Base-by-base conservation (phyloP, 1,284 basidiomycete species). In the Pseudozyma sp. region DNA sequence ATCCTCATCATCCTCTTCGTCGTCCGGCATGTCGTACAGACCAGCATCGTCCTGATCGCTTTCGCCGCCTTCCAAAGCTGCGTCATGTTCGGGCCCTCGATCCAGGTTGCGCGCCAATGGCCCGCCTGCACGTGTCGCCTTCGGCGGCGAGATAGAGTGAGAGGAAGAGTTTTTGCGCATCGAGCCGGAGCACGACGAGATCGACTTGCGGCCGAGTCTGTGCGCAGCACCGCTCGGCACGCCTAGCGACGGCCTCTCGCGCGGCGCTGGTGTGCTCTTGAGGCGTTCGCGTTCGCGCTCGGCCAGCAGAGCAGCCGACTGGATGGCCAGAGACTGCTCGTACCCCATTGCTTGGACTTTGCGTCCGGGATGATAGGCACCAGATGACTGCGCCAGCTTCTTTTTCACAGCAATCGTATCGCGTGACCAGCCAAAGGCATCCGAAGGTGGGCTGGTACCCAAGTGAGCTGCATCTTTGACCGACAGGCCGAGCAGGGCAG, bases 211-310 rank as follows among this genome's bases (percentile, higher is more conserved):
- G 2, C 71, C 71, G 1, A 69, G 37, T 30, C 47, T 58, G 59
- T 74, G 71, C 11, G 71, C 71, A 19, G 71, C 67, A 16, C 71
- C 71, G 39, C 67, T 69, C 2, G 71, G 71, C 9, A 74, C 67
- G 7, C 71, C 61, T 7, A 54, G 31, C 7, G 62, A 63, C 13
- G 71, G 34, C 45, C 60, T 69, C 2, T 74, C 71, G 43, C 71
- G 71, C 3, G 44, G 29, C 9, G 49, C 39, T 45, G 52, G 53
- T 40, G 53, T 11, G n/a, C 45, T 35, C 30, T 65, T 68, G 46
- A 59, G 35, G 19, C 70, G 53, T 5, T 68, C 71, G 7, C 71
- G 66, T 13, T 74, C 67, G 31, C 57, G 62, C 56, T 74, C 71
- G 31, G 71, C 71, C 1, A 66, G 46, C 52, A 74, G 45, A 8